Percentiles rank a stretch among this genome's conserved stretches.
Evolutionary conservation across 1,284 basidiomycete genomes (phyloP).

Genomic region (Tilletia walkeri): DNA sequence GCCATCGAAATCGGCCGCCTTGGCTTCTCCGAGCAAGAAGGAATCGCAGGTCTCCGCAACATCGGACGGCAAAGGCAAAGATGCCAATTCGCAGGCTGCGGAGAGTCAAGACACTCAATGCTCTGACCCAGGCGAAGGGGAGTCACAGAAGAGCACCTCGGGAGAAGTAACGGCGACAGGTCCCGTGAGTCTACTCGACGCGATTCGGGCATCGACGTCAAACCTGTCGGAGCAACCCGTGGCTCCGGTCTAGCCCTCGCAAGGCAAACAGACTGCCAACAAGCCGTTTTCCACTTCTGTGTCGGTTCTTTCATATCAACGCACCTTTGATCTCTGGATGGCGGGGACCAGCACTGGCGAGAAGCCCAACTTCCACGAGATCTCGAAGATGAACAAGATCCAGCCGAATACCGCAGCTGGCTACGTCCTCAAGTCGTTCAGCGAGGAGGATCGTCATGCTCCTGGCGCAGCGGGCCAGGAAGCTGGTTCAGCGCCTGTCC

Average conservation of each 20-base stretch:
- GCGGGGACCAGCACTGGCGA: background rate
- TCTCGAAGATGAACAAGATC: background rate
- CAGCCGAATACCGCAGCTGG: background rate
- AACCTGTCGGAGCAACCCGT: background rate
- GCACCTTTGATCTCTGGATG: slow-evolving; percentile 3
- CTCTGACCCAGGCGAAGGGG: background rate
- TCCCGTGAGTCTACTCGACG: background rate
- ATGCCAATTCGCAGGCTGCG: background rate
- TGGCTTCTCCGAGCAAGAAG: background rate
- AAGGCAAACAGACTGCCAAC: background rate
- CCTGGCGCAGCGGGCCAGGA: no score
- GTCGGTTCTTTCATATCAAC: background rate
- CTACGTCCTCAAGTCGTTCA: background rate
- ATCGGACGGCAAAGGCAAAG: background rate
- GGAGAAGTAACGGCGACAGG: background rate
- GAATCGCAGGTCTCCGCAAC: background rate
- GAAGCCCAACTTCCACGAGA: background rate
- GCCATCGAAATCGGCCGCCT: background rate
- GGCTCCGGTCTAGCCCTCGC: background rate
- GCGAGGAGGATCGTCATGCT: background rate
- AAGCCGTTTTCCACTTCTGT: background rate
- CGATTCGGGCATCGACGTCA: background rate
- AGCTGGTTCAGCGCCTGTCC: background rate
- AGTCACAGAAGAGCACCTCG: background rate
- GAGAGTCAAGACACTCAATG: no score